Base-by-base conservation (phyloP, 1,284 basidiomycete species). In the Blastosporella zonata region DNA sequence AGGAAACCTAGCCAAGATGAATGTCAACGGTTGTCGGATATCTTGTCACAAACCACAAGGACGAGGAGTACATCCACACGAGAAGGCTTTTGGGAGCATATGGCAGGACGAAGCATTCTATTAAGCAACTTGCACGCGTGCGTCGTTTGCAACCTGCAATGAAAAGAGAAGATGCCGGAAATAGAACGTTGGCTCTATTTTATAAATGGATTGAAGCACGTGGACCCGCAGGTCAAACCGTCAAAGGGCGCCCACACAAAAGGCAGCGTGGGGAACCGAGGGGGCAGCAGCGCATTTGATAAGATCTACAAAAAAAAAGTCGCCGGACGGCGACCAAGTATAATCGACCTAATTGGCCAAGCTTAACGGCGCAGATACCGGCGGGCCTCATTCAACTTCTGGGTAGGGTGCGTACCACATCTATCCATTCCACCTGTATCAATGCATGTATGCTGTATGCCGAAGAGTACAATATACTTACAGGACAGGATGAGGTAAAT, bases 81-180 rank as follows among this genome's bases (percentile, higher is more conserved):
- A 29, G 13, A 4, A 22, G 34, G 6, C 7, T 36, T 2, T n/a
- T 22, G 23, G 13, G 38, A 35, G 47, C 49, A 54, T 54, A 43
- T 49, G 49, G 43, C 8, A 34, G 20, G 20, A 15, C 37, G 10
- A 41, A 36, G n/a, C 29, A 37, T 47, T 27, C 38, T 25, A 33
- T 17, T 25, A 39, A 20, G 36, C 29, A 35, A 27, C 20, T 25
- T 22, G 15, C 23, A 23, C 13, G 39, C 27, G 34, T 40, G 43
- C 7, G 48, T 38, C n/a, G n/a, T n/a, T n/a, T n/a, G n/a, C n/a
- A n/a, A n/a, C n/a, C n/a, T 38, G 22, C 35, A 15, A 33, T 15
- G 17, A 3, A 18, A 9, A 35, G 35, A 28, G 33, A 29, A 25
- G 22, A 45, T 44, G 41, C 41, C 25, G 22, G 33, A 37, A 33